Percentiles rank a stretch among this genome's conserved stretches.
These are phyloP conservation scores for Sarcomyxa edulis DNA, from an alignment of 768 basidiomycete species.

Conservation along the genomic window DNA sequence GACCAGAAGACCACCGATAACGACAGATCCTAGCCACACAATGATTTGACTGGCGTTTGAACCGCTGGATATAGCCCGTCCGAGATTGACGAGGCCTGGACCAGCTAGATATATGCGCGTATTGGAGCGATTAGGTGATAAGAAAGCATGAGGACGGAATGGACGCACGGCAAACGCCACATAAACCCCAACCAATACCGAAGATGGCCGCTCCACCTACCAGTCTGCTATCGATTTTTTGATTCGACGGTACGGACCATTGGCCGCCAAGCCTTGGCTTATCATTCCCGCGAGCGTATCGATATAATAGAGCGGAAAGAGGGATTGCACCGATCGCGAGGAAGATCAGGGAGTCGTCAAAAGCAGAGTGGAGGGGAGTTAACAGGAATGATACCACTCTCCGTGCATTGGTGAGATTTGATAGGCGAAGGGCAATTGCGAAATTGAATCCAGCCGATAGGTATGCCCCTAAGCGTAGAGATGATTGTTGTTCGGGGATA, in stretches of 20 bases:
- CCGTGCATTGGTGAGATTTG: constrained; percentile 43
- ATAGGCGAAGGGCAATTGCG: constrained; percentile 47
- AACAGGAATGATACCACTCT: constrained; percentile 49
- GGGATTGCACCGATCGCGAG: constrained; percentile 51
- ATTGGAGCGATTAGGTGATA: constrained; percentile 7
- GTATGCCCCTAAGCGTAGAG: constrained; percentile 32
- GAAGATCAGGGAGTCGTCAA: constrained; percentile 53
- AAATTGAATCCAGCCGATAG: constrained; percentile 44
- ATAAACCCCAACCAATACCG: constrained; percentile 58
- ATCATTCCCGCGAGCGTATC: constrained; percentile 30
- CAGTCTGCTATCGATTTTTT: constrained; percentile 38
- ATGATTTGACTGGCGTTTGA: constrained; percentile 24
- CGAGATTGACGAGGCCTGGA: constrained; percentile 58
- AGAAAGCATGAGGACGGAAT: constrained; percentile 1
- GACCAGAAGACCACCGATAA: constrained; percentile 34
- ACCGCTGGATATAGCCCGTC: constrained; percentile 37
- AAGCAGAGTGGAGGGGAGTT: constrained; percentile 41
- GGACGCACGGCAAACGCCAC: constrained; percentile 57
- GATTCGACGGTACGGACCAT: constrained; percentile 35
- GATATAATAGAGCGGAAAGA: constrained; percentile 38
- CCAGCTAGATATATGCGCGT: constrained; percentile 37
- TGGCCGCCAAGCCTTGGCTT: constrained; percentile 36
- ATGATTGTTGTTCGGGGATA: not conserved
- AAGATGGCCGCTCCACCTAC: constrained; percentile 50
- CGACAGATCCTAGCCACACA: constrained; percentile 37